Percentiles rank a stretch among this genome's conserved stretches.
Conservation (phyloP, 495 filamentous ascomycete species). For the Aspergillus haitiensis region DNA sequence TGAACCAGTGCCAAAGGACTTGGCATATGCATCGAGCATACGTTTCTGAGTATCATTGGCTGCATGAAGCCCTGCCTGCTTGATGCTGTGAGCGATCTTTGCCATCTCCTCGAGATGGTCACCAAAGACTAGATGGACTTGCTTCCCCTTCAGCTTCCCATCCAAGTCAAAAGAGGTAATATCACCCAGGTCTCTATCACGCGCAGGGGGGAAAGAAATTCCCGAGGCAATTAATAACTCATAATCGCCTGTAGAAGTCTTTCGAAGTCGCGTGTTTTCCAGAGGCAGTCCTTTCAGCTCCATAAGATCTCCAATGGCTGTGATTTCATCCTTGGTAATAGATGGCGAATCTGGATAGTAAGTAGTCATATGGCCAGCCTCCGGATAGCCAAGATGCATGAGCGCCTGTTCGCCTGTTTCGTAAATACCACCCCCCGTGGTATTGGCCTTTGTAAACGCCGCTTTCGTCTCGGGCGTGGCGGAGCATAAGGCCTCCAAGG, state of each 20-base stretch:
- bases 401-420: slow-evolving; percentile 59
- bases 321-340: slow-evolving; percentile 85
- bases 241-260: slow-evolving; percentile 68
- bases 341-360: slow-evolving; percentile 89
- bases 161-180: slow-evolving; percentile 65
- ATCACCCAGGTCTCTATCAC: slow-evolving; percentile 69
- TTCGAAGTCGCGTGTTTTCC: slow-evolving; percentile 86
- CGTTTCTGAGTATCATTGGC: slow-evolving; percentile 81
- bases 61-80: slow-evolving; percentile 70
- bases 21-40: slow-evolving; percentile 81
- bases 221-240: slow-evolving; percentile 85
- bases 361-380: slow-evolving; percentile 78
- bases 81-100: slow-evolving; percentile 69
- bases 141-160: slow-evolving; percentile 64
- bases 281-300: slow-evolving; percentile 70
- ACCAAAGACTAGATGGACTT: slow-evolving; percentile 74
- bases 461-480: slow-evolving; percentile 58
- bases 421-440: slow-evolving; percentile 69
- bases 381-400: slow-evolving; percentile 85
- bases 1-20: slow-evolving; percentile 82
- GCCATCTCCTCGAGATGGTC: slow-evolving; percentile 80
- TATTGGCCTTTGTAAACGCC: slow-evolving; percentile 60
- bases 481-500: slow-evolving; percentile 70
- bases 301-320: slow-evolving; percentile 67
- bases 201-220: slow-evolving; percentile 52